phyloP scores from a whole-genome alignment of 2,329 filamentous ascomycete species.

The Sclerotinia glacialis region DNA sequence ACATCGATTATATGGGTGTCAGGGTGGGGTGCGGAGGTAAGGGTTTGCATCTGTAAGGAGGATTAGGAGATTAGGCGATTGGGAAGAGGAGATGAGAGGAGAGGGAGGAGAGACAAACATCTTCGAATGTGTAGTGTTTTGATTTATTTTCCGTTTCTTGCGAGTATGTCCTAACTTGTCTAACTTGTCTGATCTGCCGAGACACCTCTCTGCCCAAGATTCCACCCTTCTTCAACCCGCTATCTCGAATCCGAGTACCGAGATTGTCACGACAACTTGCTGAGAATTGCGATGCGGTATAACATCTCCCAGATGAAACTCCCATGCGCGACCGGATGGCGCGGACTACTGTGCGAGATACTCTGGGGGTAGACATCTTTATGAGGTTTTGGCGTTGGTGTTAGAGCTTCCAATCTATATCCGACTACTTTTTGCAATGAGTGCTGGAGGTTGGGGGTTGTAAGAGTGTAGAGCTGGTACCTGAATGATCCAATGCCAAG shows the following conservation, averaged over 20 bases:
- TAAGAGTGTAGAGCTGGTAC: neutral
- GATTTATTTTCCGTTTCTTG: neutral
- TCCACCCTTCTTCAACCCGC: neutral
- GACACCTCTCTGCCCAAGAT: neutral
- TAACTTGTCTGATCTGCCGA: neutral
- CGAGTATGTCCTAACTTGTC: neutral
- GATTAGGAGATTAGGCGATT: neutral
- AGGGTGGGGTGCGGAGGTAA: neutral
- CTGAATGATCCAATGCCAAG: neutral
- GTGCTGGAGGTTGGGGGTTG: neutral
- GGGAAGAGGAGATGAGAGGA: no score
- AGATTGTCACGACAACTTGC: neutral
- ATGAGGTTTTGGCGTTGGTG: no score
- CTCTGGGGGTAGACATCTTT: neutral
- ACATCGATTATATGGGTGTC: slow-evolving; percentile 46
- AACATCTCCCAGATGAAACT: neutral
- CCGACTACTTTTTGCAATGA: neutral
- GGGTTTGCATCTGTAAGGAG: neutral
- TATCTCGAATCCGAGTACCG: neutral
- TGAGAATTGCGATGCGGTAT: neutral
- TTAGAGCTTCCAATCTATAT: neutral
- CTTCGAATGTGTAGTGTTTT: slow-evolving; percentile 9
- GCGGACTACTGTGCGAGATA: slow-evolving; percentile 4
- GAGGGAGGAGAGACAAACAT: neutral
- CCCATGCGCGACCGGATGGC: neutral